Evolutionary conservation across 345 rosid genomes (phyloP).

Genomic region (Nephelium lappaceum): DNA sequence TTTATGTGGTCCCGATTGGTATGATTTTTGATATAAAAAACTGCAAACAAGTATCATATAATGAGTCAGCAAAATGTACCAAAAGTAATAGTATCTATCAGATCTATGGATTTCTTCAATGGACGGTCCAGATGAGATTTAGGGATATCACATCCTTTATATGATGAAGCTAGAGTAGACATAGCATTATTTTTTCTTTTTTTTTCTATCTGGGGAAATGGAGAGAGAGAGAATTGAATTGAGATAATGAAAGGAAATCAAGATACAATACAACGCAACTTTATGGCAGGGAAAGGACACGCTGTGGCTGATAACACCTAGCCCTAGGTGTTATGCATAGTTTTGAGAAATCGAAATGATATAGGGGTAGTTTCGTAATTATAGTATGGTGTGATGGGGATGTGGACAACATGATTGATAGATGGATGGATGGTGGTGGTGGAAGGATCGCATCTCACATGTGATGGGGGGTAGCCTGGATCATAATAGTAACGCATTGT

Average conservation of each 20-base stretch:
- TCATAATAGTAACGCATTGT: too few relatives aligned
- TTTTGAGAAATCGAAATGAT: background rate
- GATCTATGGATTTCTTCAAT: background rate
- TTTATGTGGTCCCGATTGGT: background rate
- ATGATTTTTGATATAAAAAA: background rate
- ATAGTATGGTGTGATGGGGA: background rate
- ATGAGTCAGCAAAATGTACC: background rate
- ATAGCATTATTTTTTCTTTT: background rate
- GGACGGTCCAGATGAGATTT: constrained; percentile 10
- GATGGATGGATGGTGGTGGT: background rate
- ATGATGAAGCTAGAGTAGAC: background rate
- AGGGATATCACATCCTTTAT: background rate
- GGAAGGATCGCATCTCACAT: background rate
- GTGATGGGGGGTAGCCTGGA: too few relatives aligned
- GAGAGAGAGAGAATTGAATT: background rate
- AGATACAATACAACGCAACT: background rate
- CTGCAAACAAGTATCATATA: background rate
- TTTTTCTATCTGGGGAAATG: too few relatives aligned
- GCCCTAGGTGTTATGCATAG: constrained; percentile 4
- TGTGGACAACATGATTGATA: background rate
- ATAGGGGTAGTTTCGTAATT: constrained; percentile 8
- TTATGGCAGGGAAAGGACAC: background rate
- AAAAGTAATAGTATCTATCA: background rate
- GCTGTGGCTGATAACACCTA: background rate
- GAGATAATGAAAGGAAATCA: too few relatives aligned